Conservation (phyloP, 2,329 filamentous ascomycete species). For the Podosphaera fusca region DNA sequence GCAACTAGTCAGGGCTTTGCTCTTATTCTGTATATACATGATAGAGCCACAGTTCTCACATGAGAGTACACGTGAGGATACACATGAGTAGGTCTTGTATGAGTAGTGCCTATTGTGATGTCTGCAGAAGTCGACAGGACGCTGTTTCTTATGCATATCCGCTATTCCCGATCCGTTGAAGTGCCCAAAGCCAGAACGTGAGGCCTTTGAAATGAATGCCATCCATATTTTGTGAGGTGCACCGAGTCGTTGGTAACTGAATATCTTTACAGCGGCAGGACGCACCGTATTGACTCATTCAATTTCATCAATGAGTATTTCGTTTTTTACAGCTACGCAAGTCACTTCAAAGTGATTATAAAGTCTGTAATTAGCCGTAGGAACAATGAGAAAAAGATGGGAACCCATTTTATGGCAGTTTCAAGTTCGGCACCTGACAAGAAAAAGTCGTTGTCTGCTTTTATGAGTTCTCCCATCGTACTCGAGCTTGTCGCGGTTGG, state of each 20-base stretch:
- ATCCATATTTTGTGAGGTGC: not conserved
- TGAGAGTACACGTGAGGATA: not conserved
- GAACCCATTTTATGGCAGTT: not conserved
- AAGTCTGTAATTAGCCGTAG: not conserved
- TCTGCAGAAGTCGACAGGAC: not conserved
- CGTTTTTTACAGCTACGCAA: not conserved
- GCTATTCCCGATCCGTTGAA: not conserved
- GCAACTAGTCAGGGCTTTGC: not conserved
- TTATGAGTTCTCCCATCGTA: too few species aligned
- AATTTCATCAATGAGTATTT: not conserved
- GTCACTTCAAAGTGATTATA: not conserved
- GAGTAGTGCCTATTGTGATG: not conserved
- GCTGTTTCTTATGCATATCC: not conserved
- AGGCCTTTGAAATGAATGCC: not conserved
- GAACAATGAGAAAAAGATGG: not conserved
- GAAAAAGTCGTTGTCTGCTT: not conserved
- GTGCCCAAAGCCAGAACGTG: not conserved
- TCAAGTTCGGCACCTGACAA: not conserved
- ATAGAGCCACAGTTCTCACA: too few species aligned
- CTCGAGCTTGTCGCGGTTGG: too few species aligned
- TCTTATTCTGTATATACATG: not conserved
- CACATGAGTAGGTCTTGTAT: not conserved
- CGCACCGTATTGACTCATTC: not conserved
- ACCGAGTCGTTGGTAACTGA: not conserved
- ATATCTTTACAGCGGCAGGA: not conserved